Evolutionary conservation across 2,329 filamentous ascomycete genomes (phyloP), one percentile per base, ranked within the genome.

Genomic region (Penicillium sp.): DNA sequence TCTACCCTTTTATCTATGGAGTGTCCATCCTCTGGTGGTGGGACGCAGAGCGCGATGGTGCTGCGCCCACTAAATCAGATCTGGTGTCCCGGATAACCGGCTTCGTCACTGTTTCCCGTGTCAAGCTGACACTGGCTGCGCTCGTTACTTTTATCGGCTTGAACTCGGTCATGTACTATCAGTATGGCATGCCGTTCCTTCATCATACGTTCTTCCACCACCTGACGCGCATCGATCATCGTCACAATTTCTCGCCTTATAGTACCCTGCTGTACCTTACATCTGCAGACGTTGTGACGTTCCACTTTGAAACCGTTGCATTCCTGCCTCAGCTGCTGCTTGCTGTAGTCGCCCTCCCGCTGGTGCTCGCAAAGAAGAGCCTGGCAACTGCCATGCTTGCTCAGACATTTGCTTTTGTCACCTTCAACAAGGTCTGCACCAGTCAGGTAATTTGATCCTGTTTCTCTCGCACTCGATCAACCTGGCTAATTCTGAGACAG

Each of bases 371-470:
- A 13, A 94, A 91, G 66, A 86, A 82, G 58, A 84, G 93, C 59
- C 77, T 98, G 0, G 78, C 90, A 0, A 80, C 83, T 0, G 85
- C 87, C 4, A 90, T 97, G 87, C 79, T 97, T 51, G 89, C 88
- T 3, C 93, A 98, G 70, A 97, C 93, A 0, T 95, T 96, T 70
- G 88, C 91, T 0, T 98, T 98, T 69, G 93, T 97, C 3, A 85
- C 89, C 0, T 97, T 97, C 60, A 98, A 98, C 73, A 98, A 98
- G 74, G 93, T 98, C 52, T 97, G 91, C 77, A 98, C 93, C 3
- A 95, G 89, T 62, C 91, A 97, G 79, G 89, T 93, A 78, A 32
- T 11, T 18, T 18, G 3, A 1, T 18, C 2, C 2, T 22, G 8
- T 4, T 3, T 2, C 9, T 1, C 8, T 4, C 8, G 16, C 3